These are phyloP conservation scores for Artemisia tridentata DNA, from an alignment of 129 eudicot species.

Conservation along the genomic window DNA sequence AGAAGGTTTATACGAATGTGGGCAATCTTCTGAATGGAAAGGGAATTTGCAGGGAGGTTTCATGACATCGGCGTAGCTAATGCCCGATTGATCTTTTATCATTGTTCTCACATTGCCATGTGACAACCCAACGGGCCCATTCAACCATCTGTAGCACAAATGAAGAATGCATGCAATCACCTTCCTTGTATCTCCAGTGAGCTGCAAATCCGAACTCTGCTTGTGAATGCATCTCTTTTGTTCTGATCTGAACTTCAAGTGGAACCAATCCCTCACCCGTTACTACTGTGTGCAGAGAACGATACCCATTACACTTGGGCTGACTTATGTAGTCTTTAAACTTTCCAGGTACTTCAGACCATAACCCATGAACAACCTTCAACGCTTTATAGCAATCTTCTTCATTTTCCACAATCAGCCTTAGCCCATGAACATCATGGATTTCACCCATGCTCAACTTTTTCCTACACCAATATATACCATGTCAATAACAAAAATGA, in stretches of 20 bases:
- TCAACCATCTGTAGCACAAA: slow-evolving; percentile 95
- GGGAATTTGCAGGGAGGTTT: slow-evolving; percentile 81
- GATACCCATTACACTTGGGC: slow-evolving; percentile 91
- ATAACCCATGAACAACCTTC: slow-evolving; percentile 56
- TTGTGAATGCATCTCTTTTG: slow-evolving; percentile 82
- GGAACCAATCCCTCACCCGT: slow-evolving; percentile 72
- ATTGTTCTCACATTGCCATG: slow-evolving; percentile 93
- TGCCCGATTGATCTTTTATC: slow-evolving; percentile 47
- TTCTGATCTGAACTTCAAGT: slow-evolving; percentile 93
- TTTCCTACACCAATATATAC: slow-evolving; percentile 51
- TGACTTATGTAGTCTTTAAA: slow-evolving; percentile 75
- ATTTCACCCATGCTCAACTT: slow-evolving; percentile 80
- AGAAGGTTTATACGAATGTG: slow-evolving; percentile 67
- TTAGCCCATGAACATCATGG: slow-evolving; percentile 87
- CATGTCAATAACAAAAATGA: background rate
- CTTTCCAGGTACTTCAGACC: slow-evolving; percentile 90
- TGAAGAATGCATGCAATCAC: slow-evolving; percentile 76
- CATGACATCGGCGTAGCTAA: slow-evolving; percentile 37
- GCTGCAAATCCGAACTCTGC: slow-evolving; percentile 93
- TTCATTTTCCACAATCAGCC: slow-evolving; percentile 86
- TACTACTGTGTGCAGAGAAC: slow-evolving; percentile 88
- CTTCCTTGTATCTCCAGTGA: slow-evolving; percentile 45
- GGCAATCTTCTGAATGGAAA: slow-evolving; percentile 74
- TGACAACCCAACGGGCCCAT: slow-evolving; percentile 93
- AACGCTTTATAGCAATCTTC: slow-evolving; percentile 90